A percentile compares a stretch with the other conserved stretches of the same genome.
These are phyloP conservation scores for Pseudocercospora fijiensis DNA, from an alignment of 2,329 filamentous ascomycete species.

Conservation along the genomic window DNA sequence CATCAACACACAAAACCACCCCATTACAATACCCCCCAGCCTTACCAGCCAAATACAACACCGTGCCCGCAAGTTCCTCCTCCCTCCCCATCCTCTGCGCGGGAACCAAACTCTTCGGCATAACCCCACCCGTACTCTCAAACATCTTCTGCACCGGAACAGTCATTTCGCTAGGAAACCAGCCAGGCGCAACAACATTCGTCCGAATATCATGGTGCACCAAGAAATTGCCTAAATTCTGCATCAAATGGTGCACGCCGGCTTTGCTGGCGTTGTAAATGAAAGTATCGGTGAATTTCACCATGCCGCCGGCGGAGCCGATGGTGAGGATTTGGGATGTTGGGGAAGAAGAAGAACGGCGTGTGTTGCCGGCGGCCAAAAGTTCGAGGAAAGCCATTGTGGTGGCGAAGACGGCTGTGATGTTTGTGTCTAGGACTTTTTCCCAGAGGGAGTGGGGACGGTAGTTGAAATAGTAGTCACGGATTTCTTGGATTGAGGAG, in stretches of 20 bases:
- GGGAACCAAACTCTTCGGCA: conserved; percentile 35
- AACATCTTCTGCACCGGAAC: conserved; percentile 37
- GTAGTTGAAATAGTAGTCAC: conserved; percentile 44
- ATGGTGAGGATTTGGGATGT: conserved; percentile 51
- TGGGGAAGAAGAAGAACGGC: conserved; percentile 41
- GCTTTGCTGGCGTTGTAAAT: conserved; percentile 48
- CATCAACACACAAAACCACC: conserved; percentile 50
- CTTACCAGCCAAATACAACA: conserved; percentile 53
- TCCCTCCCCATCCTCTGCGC: conserved; percentile 34
- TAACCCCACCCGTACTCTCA: conserved; percentile 37
- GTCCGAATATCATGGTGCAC: conserved; percentile 48
- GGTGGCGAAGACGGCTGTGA: conserved; percentile 46
- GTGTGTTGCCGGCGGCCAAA: conserved; percentile 47
- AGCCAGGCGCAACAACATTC: conserved; percentile 49
- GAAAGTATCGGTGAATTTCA: conserved; percentile 33
- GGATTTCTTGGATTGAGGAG: conserved; percentile 31
- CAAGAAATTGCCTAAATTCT: conserved; percentile 45
- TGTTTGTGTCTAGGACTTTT: conserved; percentile 45
- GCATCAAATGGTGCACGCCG: conserved; percentile 47
- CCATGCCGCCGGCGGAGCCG: conserved; percentile 42
- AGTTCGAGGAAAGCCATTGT: conserved; percentile 48
- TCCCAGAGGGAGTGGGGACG: conserved; percentile 48
- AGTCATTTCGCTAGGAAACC: conserved; percentile 49
- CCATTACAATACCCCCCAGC: conserved; percentile 57
- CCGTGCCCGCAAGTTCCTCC: conserved; percentile 52